Evolutionary conservation across 2,329 filamentous ascomycete genomes (phyloP), one percentile per base, ranked within the genome.

Genomic region (Calonectria crousiana): DNA sequence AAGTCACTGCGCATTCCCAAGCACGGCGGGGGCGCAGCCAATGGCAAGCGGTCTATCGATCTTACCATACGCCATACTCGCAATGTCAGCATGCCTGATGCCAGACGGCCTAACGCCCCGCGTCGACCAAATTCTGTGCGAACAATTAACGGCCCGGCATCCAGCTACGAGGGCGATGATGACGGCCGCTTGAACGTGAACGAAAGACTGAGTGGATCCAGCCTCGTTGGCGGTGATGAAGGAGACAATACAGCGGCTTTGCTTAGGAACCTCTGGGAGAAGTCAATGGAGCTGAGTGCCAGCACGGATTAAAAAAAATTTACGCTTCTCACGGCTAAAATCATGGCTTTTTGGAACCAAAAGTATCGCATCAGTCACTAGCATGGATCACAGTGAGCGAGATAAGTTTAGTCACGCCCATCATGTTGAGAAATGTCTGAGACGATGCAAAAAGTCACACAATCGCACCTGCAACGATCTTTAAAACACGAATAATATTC

Each of bases 261-360:
- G 53, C 83, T 93, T 68, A 85, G 91, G 70, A 90, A 89, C 75
- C 82, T 93, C 64, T 93, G 91, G 91, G 91, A 93, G 58, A 92
- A 90, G 85, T 89, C 87, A 64, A 84, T 88, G 82, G 90, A 92
- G 78, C 83, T 92, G 72, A 89, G 89, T 78, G 88, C 88, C 34
- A 92, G 90, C 78, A 78, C 78, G 23, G 77, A 80, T 65, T 80
- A 58, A 69, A 71, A 9, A 9, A 34, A 62, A 6, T n/a, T 36
- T 49, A 23, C 23, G 18, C 44, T 26, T 62, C 44, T 53, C n/a
- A 41, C 26, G 66, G 53, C 75, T 65, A 58, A 62, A 62, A 64
- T 60, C 18, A 38, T 20, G 6, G 14, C 28, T 32, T 53, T 53
- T 53, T 32, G 30, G 26, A 36, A 62, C 34, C 26, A 26, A 38